Evolutionary conservation across 805 yeast genomes (phyloP).

Genomic region (Starmerella potacharoeniae): DNA sequence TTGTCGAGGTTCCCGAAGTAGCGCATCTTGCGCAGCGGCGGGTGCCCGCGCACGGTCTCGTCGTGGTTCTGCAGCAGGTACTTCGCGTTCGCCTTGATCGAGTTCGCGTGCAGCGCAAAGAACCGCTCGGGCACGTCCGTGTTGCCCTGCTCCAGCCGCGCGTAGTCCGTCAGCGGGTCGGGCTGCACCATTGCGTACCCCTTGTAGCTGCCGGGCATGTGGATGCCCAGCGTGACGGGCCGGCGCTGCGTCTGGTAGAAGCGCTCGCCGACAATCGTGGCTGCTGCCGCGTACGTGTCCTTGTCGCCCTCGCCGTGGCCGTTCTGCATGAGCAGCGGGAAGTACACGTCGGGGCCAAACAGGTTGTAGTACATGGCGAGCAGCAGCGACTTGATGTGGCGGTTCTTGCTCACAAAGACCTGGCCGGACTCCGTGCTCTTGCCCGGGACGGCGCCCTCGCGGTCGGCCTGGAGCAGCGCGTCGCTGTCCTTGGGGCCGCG

Average conservation of each 20-base stretch:
- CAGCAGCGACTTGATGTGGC: slow-evolving; percentile 47
- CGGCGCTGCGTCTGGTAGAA: slow-evolving; percentile 41
- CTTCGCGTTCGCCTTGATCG: slow-evolving; percentile 20
- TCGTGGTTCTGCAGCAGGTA: slow-evolving; percentile 12
- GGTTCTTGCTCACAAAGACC: slow-evolving; percentile 43
- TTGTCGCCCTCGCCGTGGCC: slow-evolving; percentile 74
- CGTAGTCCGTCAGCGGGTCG: slow-evolving; percentile 53
- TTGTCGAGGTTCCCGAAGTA: slow-evolving; percentile 17
- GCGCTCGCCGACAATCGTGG: slow-evolving; percentile 47
- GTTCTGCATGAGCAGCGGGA: slow-evolving; percentile 50
- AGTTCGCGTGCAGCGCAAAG: slow-evolving; percentile 20
- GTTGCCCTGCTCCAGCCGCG: slow-evolving; percentile 4
- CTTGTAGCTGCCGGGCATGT: slow-evolving; percentile 8
- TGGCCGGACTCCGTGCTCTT: slow-evolving; percentile 64
- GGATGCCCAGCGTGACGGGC: slow-evolving; percentile 32
- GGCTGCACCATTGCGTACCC: slow-evolving; percentile 53
- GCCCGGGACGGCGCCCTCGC: slow-evolving; percentile 57
- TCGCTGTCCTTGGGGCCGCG: slow-evolving; percentile 24
- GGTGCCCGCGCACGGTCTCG: slow-evolving; percentile 16
- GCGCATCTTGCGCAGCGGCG: slow-evolving; percentile 14
- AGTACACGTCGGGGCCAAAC: slow-evolving; percentile 50
- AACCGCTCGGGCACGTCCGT: slow-evolving; percentile 1
- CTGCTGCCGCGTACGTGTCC: slow-evolving; percentile 65
- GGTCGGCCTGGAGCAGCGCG: slow-evolving; percentile 41
- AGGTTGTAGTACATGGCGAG: slow-evolving; percentile 55